phyloP scores from a whole-genome alignment of 768 basidiomycete species.

The Podaxis sp. region DNA sequence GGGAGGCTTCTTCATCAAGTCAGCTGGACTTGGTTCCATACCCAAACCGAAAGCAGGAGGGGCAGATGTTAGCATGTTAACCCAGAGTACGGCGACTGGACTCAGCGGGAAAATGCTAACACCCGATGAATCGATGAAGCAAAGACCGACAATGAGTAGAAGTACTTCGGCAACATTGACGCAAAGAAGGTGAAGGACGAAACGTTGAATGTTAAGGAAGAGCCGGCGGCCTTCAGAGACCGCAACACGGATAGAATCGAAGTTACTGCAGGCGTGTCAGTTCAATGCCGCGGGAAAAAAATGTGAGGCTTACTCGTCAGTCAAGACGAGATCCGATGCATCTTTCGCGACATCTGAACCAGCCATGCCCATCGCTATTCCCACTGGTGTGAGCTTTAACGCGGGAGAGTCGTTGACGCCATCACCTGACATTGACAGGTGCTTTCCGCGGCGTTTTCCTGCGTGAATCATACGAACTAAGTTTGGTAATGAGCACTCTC shows the following conservation, averaged over 20 bases:
- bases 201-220: conserved; percentile 57
- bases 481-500: too few relatives aligned
- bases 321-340: conserved; percentile 54
- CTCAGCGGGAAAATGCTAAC: conserved; percentile 51
- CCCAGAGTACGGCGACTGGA: conserved; percentile 51
- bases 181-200: conserved; percentile 52
- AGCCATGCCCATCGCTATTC: conserved; percentile 59
- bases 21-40: conserved; percentile 43
- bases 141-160: conserved; percentile 56
- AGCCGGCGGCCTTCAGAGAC: conserved; percentile 56
- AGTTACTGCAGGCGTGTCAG: conserved; percentile 35
- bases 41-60: conserved; percentile 59
- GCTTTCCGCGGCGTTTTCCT: conserved; percentile 51
- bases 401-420: conserved; percentile 64
- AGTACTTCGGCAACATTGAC: conserved; percentile 58
- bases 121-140: conserved; percentile 51
- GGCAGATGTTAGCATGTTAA: conserved; percentile 35
- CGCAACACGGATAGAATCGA: conserved; percentile 60
- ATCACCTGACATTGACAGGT: conserved; percentile 56
- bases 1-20: conserved; percentile 51
- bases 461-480: conserved; percentile 56
- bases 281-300: not conserved
- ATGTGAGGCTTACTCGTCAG: conserved; percentile 43
- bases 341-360: conserved; percentile 58
- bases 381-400: conserved; percentile 52